Evolutionary conservation across 345 rosid species (phyloP), one percentile per base, ranked within the genome.

Genomic region (Hevea brasiliensis): DNA sequence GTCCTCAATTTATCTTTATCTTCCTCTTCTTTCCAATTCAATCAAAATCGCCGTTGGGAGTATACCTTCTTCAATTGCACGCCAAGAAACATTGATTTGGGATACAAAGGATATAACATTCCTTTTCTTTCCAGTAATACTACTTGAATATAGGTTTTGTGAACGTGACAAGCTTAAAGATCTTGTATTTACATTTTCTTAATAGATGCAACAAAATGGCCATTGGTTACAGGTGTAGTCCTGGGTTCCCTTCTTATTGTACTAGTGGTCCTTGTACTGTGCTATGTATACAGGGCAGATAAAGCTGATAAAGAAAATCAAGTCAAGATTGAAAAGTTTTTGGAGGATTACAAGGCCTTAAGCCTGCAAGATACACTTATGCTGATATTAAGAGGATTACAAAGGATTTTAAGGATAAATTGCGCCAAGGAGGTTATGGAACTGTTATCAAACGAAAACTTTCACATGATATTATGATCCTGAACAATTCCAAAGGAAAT

Each of bases 1-100:
- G 53, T 66, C 59, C 72, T 77, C 62, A 72, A 18, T n/a, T n/a
- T n/a, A n/a, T n/a, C n/a, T 15, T 56, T 71, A 35, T 44, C 72
- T 35, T 29, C 76, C 6, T 65, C 80, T 7, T 59, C 35, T 20
- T 75, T 68, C 63, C 54, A 70, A 13, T 27, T 71, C 23, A 13
- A 12, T 58, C 8, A 4, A 27, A 15, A n/a, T 0, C 0, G 21
- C n/a, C 2, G 6, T 0, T 1, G 11, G 0, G 23, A 17, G 26
- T 65, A 12, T 1, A 29, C 56, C 20, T 47, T 73, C 23, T 65
- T 65, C 64, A 73, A 27, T 66, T 73, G 76, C 20, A 7, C 29
- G 40, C 18, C 70, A 17, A 17, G 15, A 47, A 42, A n/a, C n/a
- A 5, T 11, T n/a, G 7, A n/a, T 21, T 44, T 21, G 41, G 42